Base-by-base conservation (phyloP, 257 asterid genomes). In the Solanum appendiculatum region DNA sequence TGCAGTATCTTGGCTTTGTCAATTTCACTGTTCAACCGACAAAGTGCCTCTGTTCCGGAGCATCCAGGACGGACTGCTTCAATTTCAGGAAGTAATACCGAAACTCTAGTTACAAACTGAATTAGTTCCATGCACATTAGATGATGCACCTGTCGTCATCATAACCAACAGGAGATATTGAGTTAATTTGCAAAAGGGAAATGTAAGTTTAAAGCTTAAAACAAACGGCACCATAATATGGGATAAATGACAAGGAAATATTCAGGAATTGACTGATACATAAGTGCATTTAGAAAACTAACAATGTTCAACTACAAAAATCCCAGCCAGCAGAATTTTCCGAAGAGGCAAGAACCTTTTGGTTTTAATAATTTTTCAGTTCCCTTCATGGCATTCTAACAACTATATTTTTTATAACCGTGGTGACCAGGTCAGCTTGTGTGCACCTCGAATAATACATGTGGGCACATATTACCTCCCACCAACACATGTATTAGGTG, bases 61-160 rank as follows among this genome's bases (percentile, higher is more conserved):
- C 97, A 91, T 4, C 97, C 86, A 44, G 99, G 99, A 21, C 96
- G 94, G 44, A 94, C 95, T 82, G 92, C 97, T 93, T 97, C 99
- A 44, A 92, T 92, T 88, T 94, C 93, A 18, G 95, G 97, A 87
- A 91, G 86, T 83, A 93, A 90, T 91, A 88, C 73, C 5, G 90
- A 90, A 88, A 92, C 93, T 83, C 88, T 88, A 20, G 12, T 82
- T 39, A 93, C 91, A 87, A 93, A 85, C 78, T 90, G 86, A 36
- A 87, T 86, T 73, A 97, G 88, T 86, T 95, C 95, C 31, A 93
- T 88, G 88, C 98, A 95, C 96, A 95, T 91, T 86, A 85, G 91
- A 86, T 88, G 87, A 90, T 97, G 99, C 89, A 95, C 98, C 99
- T 97, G 95, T 86, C 78, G 89, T 86, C 86, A 88, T 89, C 48